Percentiles rank a stretch among this genome's conserved stretches.
Conservation (phyloP, 495 filamentous ascomycete genomes). For the Hypoxylon subgilvum region DNA sequence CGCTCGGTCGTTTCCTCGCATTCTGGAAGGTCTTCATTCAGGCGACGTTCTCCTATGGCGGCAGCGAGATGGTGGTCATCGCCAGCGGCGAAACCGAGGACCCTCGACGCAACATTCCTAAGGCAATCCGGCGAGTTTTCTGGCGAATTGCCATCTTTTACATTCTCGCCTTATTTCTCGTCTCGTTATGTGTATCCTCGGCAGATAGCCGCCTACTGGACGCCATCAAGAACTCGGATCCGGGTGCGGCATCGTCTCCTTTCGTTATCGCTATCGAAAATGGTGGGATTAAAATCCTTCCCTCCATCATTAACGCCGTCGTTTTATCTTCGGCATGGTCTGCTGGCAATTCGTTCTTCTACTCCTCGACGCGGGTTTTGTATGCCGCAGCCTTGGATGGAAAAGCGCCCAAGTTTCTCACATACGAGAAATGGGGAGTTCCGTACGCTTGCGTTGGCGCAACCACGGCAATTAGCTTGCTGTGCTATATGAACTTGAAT, state of each 20-base stretch:
- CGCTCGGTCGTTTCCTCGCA: slow-evolving; percentile 61
- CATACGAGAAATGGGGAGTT: slow-evolving; percentile 60
- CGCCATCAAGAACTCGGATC: slow-evolving; percentile 50
- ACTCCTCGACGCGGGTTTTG: slow-evolving; percentile 70
- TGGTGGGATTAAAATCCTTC: slow-evolving; percentile 66
- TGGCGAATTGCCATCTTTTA: slow-evolving; percentile 75
- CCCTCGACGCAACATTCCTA: slow-evolving; percentile 71
- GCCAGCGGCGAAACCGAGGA: slow-evolving; percentile 78
- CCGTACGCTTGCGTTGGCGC: slow-evolving; percentile 61
- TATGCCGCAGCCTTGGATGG: slow-evolving; percentile 63
- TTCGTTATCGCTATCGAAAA: slow-evolving; percentile 66
- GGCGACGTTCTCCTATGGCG: slow-evolving; percentile 64
- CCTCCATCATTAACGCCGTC: slow-evolving; percentile 73
- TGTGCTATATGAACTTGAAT: slow-evolving; percentile 61
- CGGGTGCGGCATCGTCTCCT: slow-evolving; percentile 63
- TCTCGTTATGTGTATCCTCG: slow-evolving; percentile 65
- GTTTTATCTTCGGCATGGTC: slow-evolving; percentile 71
- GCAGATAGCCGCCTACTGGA: slow-evolving; percentile 57
- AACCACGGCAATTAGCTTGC: slow-evolving; percentile 57
- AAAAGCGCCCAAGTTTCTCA: slow-evolving; percentile 63
- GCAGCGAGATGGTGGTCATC: slow-evolving; percentile 64
- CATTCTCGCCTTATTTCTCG: slow-evolving; percentile 71
- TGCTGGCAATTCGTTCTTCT: slow-evolving; percentile 73
- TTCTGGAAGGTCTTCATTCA: slow-evolving; percentile 68
- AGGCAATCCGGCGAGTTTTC: slow-evolving; percentile 72